phyloP scores from a whole-genome alignment of 208 protist genomes.

The Trypanosoma melophagium region DNA sequence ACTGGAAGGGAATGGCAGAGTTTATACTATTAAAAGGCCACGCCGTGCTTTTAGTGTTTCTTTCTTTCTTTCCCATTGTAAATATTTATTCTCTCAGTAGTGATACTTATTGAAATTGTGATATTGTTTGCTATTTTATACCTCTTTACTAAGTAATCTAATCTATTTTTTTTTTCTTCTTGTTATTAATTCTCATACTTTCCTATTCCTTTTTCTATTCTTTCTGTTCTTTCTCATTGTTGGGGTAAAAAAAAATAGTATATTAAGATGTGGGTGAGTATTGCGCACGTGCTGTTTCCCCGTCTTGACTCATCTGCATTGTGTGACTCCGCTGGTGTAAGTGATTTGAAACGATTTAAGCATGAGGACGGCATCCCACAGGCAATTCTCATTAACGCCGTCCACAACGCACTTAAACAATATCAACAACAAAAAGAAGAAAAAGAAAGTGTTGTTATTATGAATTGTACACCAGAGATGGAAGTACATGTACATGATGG shows the following conservation, averaged over 20 bases:
- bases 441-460: not conserved
- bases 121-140: no score
- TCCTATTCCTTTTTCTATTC: no score
- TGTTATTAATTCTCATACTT: no score
- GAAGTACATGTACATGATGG: conserved; percentile 15
- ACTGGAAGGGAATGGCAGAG: no score
- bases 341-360: conserved; percentile 20
- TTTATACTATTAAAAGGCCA: no score
- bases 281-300: conserved; percentile 36
- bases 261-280: conserved; percentile 13
- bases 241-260: not conserved
- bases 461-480: not conserved
- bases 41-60: no score
- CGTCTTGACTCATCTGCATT: no score
- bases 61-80: no score
- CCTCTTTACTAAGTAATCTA: no score
- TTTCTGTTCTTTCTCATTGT: not conserved
- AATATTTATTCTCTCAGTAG: no score
- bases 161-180: no score
- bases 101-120: no score
- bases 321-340: not conserved
- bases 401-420: not conserved
- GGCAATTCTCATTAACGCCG: not conserved
- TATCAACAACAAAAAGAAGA: not conserved
- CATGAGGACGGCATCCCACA: not conserved